These are phyloP conservation scores for Cercospora zeae-maydis DNA, from an alignment of 2,329 filamentous ascomycete genomes.

Conservation along the genomic window DNA sequence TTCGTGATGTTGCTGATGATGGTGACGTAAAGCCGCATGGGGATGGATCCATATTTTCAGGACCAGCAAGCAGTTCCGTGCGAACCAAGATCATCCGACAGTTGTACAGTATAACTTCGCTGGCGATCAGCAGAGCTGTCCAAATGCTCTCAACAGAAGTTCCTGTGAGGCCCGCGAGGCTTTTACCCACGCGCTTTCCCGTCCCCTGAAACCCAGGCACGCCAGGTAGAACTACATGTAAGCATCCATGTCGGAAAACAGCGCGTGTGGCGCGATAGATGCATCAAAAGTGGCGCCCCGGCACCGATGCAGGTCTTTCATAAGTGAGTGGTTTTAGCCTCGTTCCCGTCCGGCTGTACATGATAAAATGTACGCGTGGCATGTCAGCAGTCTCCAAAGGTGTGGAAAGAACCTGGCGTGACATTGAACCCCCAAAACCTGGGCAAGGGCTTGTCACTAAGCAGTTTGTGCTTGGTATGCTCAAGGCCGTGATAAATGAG, in stretches of 20 bases:
- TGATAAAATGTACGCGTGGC: background rate
- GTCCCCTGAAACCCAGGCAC: background rate
- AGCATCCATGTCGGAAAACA: background rate
- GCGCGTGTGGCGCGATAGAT: constrained; percentile 3
- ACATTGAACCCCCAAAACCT: background rate
- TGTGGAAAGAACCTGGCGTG: background rate
- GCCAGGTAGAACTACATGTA: too few species aligned
- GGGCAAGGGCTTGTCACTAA: background rate
- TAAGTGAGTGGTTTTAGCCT: background rate
- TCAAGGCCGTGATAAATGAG: background rate
- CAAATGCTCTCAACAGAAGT: background rate
- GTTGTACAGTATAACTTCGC: background rate
- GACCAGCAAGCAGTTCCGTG: background rate
- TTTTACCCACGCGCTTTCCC: background rate
- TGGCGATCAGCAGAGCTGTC: background rate
- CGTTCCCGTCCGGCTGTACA: background rate
- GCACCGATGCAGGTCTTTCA: background rate
- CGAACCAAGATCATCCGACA: background rate
- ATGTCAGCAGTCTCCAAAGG: background rate
- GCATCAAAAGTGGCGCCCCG: background rate
- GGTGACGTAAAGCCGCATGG: constrained; percentile 7
- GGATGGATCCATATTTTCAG: background rate
- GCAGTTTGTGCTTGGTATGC: background rate
- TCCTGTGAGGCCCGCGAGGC: background rate
- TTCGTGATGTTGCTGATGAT: constrained; percentile 3